These are phyloP conservation scores for Phycomyces nitens DNA, from an alignment of 192 early-diverging fungal genomes.

Conservation along the genomic window DNA sequence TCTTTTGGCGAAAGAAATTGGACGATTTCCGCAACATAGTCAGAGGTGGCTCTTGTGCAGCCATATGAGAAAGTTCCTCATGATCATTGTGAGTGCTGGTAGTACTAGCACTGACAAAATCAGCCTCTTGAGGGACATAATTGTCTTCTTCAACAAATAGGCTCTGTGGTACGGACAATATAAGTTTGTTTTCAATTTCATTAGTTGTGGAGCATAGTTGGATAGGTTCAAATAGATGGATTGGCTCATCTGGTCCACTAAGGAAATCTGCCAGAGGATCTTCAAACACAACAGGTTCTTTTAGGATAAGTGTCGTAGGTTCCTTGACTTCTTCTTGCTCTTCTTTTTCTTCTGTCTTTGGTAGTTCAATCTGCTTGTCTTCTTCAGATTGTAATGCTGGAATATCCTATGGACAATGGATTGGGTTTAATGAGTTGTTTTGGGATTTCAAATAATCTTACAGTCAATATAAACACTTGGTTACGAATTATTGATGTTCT, in stretches of 20 bases:
- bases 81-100: background rate
- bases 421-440: background rate
- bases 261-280: conserved; percentile 1
- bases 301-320: background rate
- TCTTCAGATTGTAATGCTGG: background rate
- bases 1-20: conserved; percentile 7
- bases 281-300: background rate
- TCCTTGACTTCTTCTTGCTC: background rate
- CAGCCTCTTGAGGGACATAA: too few relatives aligned
- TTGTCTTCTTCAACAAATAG: background rate
- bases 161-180: background rate
- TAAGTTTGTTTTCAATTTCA: background rate
- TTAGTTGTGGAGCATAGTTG: background rate
- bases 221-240: background rate
- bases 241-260: background rate
- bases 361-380: background rate
- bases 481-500: conserved; percentile 1
- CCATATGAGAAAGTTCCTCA: background rate
- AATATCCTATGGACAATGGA: background rate
- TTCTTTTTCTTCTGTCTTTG: background rate
- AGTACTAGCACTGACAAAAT: background rate
- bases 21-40: conserved; percentile 14
- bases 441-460: background rate
- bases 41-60: background rate
- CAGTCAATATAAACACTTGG: background rate